phyloP scores from a whole-genome alignment of 176 grass and related monocot genomes.

The Poa pratensis region DNA sequence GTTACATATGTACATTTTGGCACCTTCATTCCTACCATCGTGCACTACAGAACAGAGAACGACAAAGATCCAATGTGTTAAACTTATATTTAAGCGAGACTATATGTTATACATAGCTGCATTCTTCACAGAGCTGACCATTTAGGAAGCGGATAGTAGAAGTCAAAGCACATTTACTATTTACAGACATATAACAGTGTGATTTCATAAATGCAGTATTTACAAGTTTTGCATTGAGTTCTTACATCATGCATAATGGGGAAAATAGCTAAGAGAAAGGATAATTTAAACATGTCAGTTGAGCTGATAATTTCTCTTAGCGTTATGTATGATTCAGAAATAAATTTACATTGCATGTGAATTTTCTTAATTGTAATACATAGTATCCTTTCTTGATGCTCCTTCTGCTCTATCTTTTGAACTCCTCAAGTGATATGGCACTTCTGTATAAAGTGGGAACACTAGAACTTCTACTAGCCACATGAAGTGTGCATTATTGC shows the following conservation, averaged over 20 bases:
- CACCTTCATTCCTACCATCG: neutral
- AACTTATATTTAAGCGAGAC: neutral
- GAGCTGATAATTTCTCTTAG: neutral
- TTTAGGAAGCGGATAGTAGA: neutral
- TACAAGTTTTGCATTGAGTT: slow-evolving; percentile 27
- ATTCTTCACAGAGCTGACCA: slow-evolving; percentile 14
- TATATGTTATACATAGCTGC: slow-evolving; percentile 3
- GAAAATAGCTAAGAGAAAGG: slow-evolving; percentile 27
- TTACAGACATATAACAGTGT: neutral
- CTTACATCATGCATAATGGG: slow-evolving; percentile 17
- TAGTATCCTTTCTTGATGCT: neutral
- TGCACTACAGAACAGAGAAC: neutral
- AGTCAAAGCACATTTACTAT: slow-evolving; percentile 26
- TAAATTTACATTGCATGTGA: neutral
- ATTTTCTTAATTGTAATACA: slow-evolving; percentile 5
- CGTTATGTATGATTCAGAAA: slow-evolving; percentile 1
- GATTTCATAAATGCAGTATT: neutral
- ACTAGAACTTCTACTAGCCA: slow-evolving; percentile 54
- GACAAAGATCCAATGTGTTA: neutral
- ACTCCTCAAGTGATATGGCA: slow-evolving; percentile 33
- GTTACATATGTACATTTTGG: slow-evolving; percentile 1
- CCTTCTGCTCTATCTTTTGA: slow-evolving; percentile 23
- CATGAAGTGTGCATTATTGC: slow-evolving; percentile 56
- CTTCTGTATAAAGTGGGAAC: slow-evolving; percentile 33
- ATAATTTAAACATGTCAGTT: slow-evolving; percentile 34